A percentile compares a stretch with the other conserved stretches of the same genome.
Evolutionary conservation across 345 rosid genomes (phyloP).

Genomic region (Leavenworthia alabamica): DNA sequence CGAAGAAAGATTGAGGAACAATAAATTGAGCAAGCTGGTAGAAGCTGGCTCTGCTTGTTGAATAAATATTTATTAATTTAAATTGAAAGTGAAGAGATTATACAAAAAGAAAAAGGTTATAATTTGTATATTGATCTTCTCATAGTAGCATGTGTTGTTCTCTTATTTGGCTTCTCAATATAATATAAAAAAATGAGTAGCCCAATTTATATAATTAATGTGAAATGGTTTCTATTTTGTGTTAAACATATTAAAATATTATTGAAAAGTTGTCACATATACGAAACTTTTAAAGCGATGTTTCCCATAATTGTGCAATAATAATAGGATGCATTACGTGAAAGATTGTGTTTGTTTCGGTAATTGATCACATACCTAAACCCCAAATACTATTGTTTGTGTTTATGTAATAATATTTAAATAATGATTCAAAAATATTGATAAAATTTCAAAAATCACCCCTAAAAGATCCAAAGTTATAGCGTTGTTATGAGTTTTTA

Average conservation of each 20-base stretch:
- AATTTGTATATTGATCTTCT: slow-evolving; percentile 20
- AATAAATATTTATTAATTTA: background rate
- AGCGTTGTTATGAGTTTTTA: background rate
- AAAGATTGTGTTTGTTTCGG: slow-evolving; percentile 3
- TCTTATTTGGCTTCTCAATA: too few species aligned
- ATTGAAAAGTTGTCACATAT: slow-evolving; percentile 4
- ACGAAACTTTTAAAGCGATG: background rate
- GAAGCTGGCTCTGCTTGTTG: slow-evolving; percentile 55
- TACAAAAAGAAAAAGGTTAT: slow-evolving; percentile 7
- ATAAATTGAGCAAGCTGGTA: slow-evolving; percentile 63
- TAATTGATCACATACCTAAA: background rate
- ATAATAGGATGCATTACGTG: background rate
- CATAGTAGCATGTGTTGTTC: slow-evolving; percentile 17
- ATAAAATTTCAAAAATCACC: background rate
- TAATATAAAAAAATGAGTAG: background rate
- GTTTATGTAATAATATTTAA: background rate
- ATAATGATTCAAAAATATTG: background rate
- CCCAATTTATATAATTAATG: background rate
- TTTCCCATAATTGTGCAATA: slow-evolving; percentile 8
- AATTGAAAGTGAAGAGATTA: slow-evolving; percentile 1
- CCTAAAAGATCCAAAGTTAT: background rate
- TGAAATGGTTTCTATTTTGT: background rate
- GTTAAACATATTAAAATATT: background rate
- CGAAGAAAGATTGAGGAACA: slow-evolving; percentile 64
- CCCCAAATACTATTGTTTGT: background rate